Base-by-base conservation (phyloP, 2,329 filamentous ascomycete genomes). In the Nigrospora oryzae region DNA sequence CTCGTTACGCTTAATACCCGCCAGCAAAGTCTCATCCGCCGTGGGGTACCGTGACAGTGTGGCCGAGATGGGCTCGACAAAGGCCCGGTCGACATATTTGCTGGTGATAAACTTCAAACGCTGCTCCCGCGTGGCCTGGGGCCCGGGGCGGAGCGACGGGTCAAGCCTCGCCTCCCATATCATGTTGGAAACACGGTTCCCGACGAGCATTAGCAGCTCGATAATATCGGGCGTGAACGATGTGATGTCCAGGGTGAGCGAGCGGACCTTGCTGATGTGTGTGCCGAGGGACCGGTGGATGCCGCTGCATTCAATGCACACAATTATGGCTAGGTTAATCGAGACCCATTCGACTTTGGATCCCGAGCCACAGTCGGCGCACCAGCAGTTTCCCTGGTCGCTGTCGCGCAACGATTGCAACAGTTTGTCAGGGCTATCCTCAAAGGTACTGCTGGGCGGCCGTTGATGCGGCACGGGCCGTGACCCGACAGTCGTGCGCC, bases 271-370 rank as follows among this genome's bases (percentile, higher is more conserved):
- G 64, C 89, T 95, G 59, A 98, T 96, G 63, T 98, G 93, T 2
- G 93, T 98, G 12, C 93, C 93, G 4, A 98, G 75, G 1, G 91
- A 97, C 36, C 93, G 83, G 65, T 98, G 93, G 49, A 98, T 96
- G 51, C 93, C 93, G 61, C 90, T 95, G 67, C 93, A 98, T 64
- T 98, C 91, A 61, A 96, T 96, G 68, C 93, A 98, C 16, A 98
- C 77, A 44, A 98, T 84, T 48, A 98, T 95, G 38, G 88, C 93
- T 5, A 98, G 75, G 57, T 98, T 98, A 66, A 98, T 95, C 0
- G 93, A 97, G 28, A 97, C 93, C 93, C 93, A 98, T 64, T 98
- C 93, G 17, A 95, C 90, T 68, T 96, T 97, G 58, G 83, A 79
- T 32, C 86, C 84, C 8, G 89, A 94, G 11, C 88, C 87, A 60